Conservation (phyloP, 2,329 filamentous ascomycete species). For the Blastomyces percursus region DNA sequence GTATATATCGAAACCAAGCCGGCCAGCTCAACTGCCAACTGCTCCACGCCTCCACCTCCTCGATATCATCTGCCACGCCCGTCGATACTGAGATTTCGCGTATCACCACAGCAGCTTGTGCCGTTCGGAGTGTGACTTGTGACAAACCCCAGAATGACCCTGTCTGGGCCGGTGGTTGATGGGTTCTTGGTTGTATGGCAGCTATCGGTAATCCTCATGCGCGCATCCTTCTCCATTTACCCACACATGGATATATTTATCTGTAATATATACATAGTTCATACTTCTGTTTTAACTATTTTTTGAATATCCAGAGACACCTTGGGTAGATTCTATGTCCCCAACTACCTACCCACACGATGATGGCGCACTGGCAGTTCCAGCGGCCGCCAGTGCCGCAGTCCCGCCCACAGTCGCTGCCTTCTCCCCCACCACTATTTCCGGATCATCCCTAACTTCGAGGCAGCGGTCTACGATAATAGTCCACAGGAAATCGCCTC, state of each 20-base stretch:
- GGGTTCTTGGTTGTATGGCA: constrained; percentile 36
- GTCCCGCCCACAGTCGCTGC: constrained; percentile 66
- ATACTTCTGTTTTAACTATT: constrained; percentile 11
- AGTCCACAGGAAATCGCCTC: constrained; percentile 90
- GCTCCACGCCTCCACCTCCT: neutral
- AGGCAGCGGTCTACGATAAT: constrained; percentile 82
- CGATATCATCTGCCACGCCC: neutral
- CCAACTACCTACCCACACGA: constrained; percentile 31
- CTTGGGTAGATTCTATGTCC: constrained; percentile 46
- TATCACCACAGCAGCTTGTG: neutral
- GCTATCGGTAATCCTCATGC: constrained; percentile 33
- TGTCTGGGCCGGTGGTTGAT: constrained; percentile 23
- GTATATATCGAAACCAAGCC: neutral
- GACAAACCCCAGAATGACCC: constrained; percentile 22
- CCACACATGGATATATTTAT: neutral
- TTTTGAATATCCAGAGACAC: constrained; percentile 31
- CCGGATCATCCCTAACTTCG: constrained; percentile 54
- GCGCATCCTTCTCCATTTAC: neutral
- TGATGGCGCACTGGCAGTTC: constrained; percentile 26
- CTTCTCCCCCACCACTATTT: constrained; percentile 76
- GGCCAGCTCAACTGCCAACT: neutral
- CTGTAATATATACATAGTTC: neutral
- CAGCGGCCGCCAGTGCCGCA: constrained; percentile 24
- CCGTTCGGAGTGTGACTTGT: neutral
- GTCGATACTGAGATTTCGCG: neutral